phyloP scores from a whole-genome alignment of 2,329 filamentous ascomycete species.

The Penicillium oxalicum region DNA sequence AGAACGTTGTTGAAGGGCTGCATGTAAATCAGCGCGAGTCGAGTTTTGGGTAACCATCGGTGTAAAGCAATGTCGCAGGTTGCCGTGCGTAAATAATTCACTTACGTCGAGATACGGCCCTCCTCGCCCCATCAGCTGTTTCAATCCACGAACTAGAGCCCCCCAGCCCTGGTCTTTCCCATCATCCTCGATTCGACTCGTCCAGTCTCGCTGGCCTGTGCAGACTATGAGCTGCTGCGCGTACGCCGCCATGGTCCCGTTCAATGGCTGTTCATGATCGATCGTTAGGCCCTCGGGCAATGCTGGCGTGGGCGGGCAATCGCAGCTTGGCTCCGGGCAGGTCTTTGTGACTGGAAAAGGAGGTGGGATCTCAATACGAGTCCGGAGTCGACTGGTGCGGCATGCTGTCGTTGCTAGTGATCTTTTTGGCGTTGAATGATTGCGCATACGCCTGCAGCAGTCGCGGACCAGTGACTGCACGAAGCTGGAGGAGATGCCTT shows the following conservation, averaged over 20 bases:
- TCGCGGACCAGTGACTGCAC: constrained; percentile 12
- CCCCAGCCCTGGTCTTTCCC: constrained; percentile 46
- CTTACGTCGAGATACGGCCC: constrained; percentile 59
- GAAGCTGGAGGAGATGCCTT: constrained; percentile 5
- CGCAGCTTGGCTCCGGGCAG: constrained; percentile 72
- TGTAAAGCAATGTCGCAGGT: background rate
- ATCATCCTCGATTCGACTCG: constrained; percentile 77
- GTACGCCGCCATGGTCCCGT: constrained; percentile 72
- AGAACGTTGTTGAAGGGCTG: constrained; percentile 81
- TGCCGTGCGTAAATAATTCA: background rate
- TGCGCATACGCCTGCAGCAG: constrained; percentile 9
- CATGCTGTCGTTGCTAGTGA: constrained; percentile 20
- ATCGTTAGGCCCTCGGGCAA: constrained; percentile 66
- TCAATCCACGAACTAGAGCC: constrained; percentile 59
- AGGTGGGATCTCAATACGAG: constrained; percentile 33
- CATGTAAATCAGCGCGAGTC: background rate
- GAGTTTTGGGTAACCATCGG: background rate
- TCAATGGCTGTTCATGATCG: constrained; percentile 62
- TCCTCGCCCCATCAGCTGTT: constrained; percentile 58
- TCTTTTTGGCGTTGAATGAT: constrained; percentile 8
- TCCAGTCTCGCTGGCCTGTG: constrained; percentile 75
- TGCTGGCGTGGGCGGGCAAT: constrained; percentile 66
- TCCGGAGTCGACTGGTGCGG: constrained; percentile 16
- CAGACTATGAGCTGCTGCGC: constrained; percentile 77
- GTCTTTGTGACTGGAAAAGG: constrained; percentile 45